These are phyloP conservation scores for Aspergillus clavatus DNA, from an alignment of 2,329 filamentous ascomycete species.

Conservation along the genomic window DNA sequence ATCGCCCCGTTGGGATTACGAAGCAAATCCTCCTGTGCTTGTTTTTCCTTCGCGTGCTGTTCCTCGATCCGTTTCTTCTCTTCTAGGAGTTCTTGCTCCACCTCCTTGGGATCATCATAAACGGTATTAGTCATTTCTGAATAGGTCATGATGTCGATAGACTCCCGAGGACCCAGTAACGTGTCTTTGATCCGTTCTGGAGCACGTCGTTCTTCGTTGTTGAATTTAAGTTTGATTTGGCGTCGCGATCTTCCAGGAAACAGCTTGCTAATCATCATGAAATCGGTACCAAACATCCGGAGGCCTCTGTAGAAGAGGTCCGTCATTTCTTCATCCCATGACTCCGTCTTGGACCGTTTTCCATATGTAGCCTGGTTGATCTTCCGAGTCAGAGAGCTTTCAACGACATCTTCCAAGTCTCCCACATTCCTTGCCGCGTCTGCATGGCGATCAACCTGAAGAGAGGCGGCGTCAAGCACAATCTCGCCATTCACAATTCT, in stretches of 20 bases:
- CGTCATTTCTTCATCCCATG: constrained; percentile 56
- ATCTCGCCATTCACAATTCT: constrained; percentile 56
- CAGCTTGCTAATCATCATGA: constrained; percentile 59
- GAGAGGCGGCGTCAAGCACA: constrained; percentile 48
- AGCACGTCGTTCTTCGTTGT: constrained; percentile 55
- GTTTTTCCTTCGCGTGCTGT: constrained; percentile 43
- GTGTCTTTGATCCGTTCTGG: constrained; percentile 50
- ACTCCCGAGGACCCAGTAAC: constrained; percentile 44
- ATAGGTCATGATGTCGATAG: constrained; percentile 42
- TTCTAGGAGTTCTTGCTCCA: constrained; percentile 41
- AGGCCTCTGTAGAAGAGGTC: constrained; percentile 60
- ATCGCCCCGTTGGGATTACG: constrained; percentile 37
- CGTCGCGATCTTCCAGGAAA: constrained; percentile 56
- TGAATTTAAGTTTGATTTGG: constrained; percentile 62
- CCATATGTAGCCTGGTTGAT: constrained; percentile 45
- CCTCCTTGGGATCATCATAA: constrained; percentile 38
- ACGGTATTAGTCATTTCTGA: constrained; percentile 44
- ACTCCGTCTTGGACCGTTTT: constrained; percentile 48
- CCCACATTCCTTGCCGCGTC: constrained; percentile 47
- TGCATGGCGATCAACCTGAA: constrained; percentile 53
- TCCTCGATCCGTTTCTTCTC: constrained; percentile 44
- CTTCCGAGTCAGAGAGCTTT: constrained; percentile 44
- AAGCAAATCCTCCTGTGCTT: constrained; percentile 40
- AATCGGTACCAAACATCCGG: constrained; percentile 61
- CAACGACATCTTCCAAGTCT: constrained; percentile 42